These are phyloP conservation scores for Leccinum longicurvipes DNA, from an alignment of 768 basidiomycete genomes.

Conservation along the genomic window DNA sequence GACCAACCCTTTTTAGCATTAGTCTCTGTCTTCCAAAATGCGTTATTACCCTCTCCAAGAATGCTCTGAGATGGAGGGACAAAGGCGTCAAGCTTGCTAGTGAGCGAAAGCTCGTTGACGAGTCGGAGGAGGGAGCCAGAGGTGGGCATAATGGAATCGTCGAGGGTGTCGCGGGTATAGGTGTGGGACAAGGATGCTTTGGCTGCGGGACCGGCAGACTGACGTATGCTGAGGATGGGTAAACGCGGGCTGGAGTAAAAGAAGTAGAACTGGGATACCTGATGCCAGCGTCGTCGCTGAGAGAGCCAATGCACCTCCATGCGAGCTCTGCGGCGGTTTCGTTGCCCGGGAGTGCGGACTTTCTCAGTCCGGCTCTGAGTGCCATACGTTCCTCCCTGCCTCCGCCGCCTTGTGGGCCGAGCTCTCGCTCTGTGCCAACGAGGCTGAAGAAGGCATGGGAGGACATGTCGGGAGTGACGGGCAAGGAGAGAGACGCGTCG, in stretches of 20 bases:
- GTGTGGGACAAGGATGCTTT: constrained; percentile 86
- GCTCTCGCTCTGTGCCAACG: constrained; percentile 78
- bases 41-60: constrained; percentile 24
- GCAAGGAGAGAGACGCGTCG: constrained; percentile 62
- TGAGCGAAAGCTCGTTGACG: constrained; percentile 20
- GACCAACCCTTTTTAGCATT: constrained; percentile 24
- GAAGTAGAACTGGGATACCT: constrained; percentile 44
- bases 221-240: constrained; percentile 60
- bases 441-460: constrained; percentile 68
- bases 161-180: constrained; percentile 54
- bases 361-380: constrained; percentile 63
- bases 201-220: constrained; percentile 71
- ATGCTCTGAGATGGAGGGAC: background rate
- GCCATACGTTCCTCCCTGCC: constrained; percentile 41
- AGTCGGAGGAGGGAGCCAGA: constrained; percentile 21
- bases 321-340: constrained; percentile 85
- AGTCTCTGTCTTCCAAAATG: constrained; percentile 26
- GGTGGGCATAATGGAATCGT: constrained; percentile 27
- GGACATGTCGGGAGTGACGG: constrained; percentile 57
- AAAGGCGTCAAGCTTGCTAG: constrained; percentile 21
- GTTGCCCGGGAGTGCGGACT: constrained; percentile 39
- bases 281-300: constrained; percentile 75
- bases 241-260: background rate
- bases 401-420: constrained; percentile 33
- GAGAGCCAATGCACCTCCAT: constrained; percentile 66